Evolutionary conservation across 2,329 filamentous ascomycete species (phyloP).

Genomic region (Aspergillus melleus): DNA sequence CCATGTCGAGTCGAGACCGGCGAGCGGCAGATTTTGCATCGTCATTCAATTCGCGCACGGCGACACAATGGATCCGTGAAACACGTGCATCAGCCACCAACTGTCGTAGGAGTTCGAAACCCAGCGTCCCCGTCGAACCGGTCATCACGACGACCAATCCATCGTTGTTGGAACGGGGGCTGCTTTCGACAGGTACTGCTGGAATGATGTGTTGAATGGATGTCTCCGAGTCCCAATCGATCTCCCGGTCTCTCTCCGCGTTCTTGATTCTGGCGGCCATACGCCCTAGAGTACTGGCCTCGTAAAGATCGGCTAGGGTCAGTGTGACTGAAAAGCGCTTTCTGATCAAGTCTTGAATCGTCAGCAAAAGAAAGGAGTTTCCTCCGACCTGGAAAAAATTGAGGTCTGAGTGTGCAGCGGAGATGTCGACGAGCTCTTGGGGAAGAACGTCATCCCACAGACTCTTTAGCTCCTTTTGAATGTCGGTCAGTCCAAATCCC

Average conservation of each 20-base stretch:
- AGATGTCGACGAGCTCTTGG: neutral
- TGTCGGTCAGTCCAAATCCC: neutral
- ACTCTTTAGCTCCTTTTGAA: neutral
- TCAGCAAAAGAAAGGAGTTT: constrained; percentile 1
- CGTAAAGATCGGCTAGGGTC: neutral
- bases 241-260: neutral
- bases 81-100: neutral
- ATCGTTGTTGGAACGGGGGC: neutral
- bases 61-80: neutral
- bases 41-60: neutral
- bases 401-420: neutral
- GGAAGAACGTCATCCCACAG: constrained; percentile 2
- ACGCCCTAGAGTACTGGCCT: neutral
- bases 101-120: neutral
- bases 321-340: neutral
- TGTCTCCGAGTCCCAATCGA: neutral
- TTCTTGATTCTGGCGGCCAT: neutral
- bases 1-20: neutral
- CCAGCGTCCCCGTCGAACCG: neutral
- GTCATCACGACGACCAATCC: neutral
- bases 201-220: neutral
- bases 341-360: neutral
- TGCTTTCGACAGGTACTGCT: neutral
- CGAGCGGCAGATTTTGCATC: neutral
- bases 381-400: constrained; percentile 1